These are phyloP conservation scores for Alnus glutinosa DNA, from an alignment of 306 rosid species.

Conservation along the genomic window DNA sequence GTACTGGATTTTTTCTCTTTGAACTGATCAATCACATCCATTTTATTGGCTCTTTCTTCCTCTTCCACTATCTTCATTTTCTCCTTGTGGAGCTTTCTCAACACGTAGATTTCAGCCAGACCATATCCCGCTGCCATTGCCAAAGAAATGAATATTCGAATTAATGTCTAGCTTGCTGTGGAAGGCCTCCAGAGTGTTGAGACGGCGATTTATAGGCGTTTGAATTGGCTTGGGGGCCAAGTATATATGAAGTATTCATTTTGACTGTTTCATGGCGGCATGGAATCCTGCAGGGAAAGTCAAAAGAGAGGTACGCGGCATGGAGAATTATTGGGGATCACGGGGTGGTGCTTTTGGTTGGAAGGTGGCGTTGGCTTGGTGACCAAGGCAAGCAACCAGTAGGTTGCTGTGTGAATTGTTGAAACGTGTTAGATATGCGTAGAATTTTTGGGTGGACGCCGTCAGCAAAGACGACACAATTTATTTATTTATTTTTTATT, in stretches of 20 bases:
- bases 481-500: neutral
- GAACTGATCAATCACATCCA: neutral
- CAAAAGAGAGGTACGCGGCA: neutral
- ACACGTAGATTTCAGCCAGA: slow-evolving; percentile 47
- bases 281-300: neutral
- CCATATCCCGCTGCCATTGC: slow-evolving; percentile 20
- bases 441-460: neutral
- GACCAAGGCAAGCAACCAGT: neutral
- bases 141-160: neutral
- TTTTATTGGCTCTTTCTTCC: slow-evolving; percentile 17
- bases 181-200: no score
- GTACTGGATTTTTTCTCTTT: slow-evolving; percentile 4
- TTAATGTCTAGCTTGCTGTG: no score
- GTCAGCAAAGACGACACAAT: neutral
- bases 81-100: slow-evolving; percentile 40
- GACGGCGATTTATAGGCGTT: neutral
- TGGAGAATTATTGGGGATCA: neutral
- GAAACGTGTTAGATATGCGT: no score
- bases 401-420: no score
- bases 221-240: slow-evolving; percentile 9
- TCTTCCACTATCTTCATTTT: slow-evolving; percentile 40
- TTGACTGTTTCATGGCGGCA: neutral
- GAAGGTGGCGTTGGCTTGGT: neutral
- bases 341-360: neutral
- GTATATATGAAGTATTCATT: neutral